Base-by-base conservation (phyloP, 2,329 filamentous ascomycete species). In the Hymenotorrendiella dingleyae region DNA sequence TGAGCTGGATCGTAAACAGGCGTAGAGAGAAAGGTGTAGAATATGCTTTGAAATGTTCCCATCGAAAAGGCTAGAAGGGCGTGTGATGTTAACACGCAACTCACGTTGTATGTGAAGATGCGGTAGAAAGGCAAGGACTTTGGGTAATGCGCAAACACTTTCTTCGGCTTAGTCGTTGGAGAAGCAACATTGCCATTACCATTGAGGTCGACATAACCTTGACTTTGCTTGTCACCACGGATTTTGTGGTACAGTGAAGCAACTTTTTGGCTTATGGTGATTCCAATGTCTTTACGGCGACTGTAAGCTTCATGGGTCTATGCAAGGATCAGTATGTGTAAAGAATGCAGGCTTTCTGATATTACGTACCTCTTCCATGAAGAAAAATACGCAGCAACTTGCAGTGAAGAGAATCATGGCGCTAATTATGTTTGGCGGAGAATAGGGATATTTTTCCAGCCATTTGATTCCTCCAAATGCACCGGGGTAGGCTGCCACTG, bases 11-110 rank as follows among this genome's bases (percentile, higher is more conserved):
- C 50, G 68, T 40, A 75, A 67, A n/a, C 3, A 69, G 80, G 54
- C 68, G 73, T 74, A 1, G 78, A 78, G 28, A 82, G 67, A 58
- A 81, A 81, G n/a, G 78, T 70, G 41, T 78, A 78, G 56, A 74
- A 78, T 42, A 82, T 68, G 17, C 72, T 70, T 48, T 77, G 74
- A 59, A 81, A 82, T 16, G 77, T 74, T 48, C 71, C 75, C 59
- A 78, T 73, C 55, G 80, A 77, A 47, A 78, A 70, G 32, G 76
- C 73, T 38, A 82, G 71, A 20, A 80, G 67, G 36, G 72, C 72
- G 48, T 81, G 76, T 30, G 66, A 68, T 22, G 79, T 55, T 3
- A 57, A 45, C 1, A 51, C 56, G 37, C 80, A 74, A 38, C 80
- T 72, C 19, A 59, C 58, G 28, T 57, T 59, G 36, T 54, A 54